Percentiles rank a stretch among this genome's conserved stretches.
phyloP scores from a whole-genome alignment of 2,329 filamentous ascomycete genomes.

The Daldinia sp. region DNA sequence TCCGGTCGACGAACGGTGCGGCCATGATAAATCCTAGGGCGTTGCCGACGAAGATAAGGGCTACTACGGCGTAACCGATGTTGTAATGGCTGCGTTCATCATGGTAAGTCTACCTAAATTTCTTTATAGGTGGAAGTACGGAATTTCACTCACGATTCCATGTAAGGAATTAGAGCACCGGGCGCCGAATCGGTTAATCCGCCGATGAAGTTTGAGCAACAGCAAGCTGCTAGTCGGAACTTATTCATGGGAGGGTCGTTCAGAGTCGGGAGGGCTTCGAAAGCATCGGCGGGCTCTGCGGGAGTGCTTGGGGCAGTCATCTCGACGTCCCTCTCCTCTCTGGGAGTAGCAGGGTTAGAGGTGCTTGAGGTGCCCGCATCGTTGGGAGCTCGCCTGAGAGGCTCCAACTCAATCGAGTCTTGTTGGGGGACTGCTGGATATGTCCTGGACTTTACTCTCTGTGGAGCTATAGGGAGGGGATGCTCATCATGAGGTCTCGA shows the following conservation, averaged over 20 bases:
- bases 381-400: slow-evolving; percentile 20
- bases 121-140: slow-evolving; percentile 14
- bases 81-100: slow-evolving; percentile 63
- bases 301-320: slow-evolving; percentile 35
- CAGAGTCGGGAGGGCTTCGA: slow-evolving; percentile 50
- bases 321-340: slow-evolving; percentile 41
- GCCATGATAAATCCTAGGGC: slow-evolving; percentile 79
- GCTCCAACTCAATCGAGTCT: slow-evolving; percentile 37
- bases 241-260: slow-evolving; percentile 73
- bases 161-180: slow-evolving; percentile 82
- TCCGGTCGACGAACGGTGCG: slow-evolving; percentile 71
- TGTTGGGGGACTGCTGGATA: slow-evolving; percentile 51
- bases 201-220: slow-evolving; percentile 71
- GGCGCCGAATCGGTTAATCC: slow-evolving; percentile 79
- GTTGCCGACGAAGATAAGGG: slow-evolving; percentile 81
- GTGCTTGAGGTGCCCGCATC: not conserved
- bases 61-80: slow-evolving; percentile 81
- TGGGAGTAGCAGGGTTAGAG: slow-evolving; percentile 31
- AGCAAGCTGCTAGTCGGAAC: slow-evolving; percentile 71
- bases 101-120: slow-evolving; percentile 1
- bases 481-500: slow-evolving; percentile 29
- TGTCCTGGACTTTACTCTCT: slow-evolving; percentile 50
- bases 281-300: slow-evolving; percentile 34
- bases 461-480: slow-evolving; percentile 45
- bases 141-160: slow-evolving; percentile 64